Evolutionary conservation across 148 eudicot genomes (phyloP).

Genomic region (Rhododendron ferrugineum): DNA sequence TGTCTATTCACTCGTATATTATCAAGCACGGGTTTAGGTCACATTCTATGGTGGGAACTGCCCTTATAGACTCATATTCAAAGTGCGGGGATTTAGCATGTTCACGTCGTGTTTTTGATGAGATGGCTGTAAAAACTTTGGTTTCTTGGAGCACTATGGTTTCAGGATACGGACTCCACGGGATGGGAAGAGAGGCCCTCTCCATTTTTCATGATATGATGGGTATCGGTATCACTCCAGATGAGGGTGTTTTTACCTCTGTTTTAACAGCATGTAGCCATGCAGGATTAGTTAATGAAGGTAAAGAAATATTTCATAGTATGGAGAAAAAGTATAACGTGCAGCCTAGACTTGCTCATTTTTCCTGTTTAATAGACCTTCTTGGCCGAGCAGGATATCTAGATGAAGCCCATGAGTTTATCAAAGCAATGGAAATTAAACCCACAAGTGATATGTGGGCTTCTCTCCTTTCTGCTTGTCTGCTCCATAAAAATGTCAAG

Average conservation of each 20-base stretch:
- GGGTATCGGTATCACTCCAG: constrained; percentile 17
- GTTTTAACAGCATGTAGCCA: constrained; percentile 43
- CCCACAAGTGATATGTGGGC: constrained; percentile 32
- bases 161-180: constrained; percentile 32
- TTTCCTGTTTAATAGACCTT: constrained; percentile 39
- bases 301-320: constrained; percentile 24
- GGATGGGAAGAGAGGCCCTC: constrained; percentile 30
- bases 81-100: constrained; percentile 29
- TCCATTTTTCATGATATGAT: constrained; percentile 23
- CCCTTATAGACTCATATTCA: constrained; percentile 31
- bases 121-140: constrained; percentile 28
- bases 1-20: constrained; percentile 26
- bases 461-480: constrained; percentile 32
- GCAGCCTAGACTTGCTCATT: constrained; percentile 30
- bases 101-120: constrained; percentile 25
- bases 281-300: constrained; percentile 33
- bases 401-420: constrained; percentile 34
- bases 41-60: constrained; percentile 32
- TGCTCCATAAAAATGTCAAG: constrained; percentile 26
- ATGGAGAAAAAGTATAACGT: constrained; percentile 19
- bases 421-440: constrained; percentile 23
- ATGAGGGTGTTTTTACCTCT: constrained; percentile 28
- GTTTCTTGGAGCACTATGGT: constrained; percentile 38
- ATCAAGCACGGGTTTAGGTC: constrained; percentile 23
- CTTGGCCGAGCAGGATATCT: constrained; percentile 33